Evolutionary conservation across 2,329 filamentous ascomycete species (phyloP).

Genomic region (Colletotrichum sp.): DNA sequence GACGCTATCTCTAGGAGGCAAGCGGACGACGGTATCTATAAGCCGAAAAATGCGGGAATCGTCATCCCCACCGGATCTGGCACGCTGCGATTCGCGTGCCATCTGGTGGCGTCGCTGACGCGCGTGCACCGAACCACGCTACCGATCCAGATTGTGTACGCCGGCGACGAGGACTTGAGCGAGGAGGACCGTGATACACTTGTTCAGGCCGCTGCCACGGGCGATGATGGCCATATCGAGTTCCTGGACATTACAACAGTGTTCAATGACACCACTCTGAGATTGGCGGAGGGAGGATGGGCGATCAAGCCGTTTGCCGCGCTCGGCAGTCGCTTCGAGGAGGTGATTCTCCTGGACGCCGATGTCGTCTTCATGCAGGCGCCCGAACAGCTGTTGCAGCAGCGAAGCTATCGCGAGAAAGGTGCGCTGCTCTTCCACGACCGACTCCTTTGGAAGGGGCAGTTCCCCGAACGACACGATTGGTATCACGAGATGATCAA

Average conservation of each 20-base stretch:
- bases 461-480: conserved; percentile 35
- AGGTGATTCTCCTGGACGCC: conserved; percentile 43
- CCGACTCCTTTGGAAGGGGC: conserved; percentile 41
- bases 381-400: conserved; percentile 35
- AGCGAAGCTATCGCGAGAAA: conserved; percentile 32
- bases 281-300: conserved; percentile 36
- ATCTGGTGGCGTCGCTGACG: conserved; percentile 36
- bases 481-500: conserved; percentile 43
- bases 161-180: conserved; percentile 36
- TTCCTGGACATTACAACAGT: conserved; percentile 37
- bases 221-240: conserved; percentile 19
- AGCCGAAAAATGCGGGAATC: conserved; percentile 31
- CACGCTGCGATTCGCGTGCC: conserved; percentile 37
- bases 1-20: neutral
- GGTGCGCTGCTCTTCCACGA: conserved; percentile 46
- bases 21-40: neutral
- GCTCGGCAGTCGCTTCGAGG: conserved; percentile 37
- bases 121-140: conserved; percentile 31
- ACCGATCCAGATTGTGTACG: conserved; percentile 41
- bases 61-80: conserved; percentile 38
- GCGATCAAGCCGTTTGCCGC: conserved; percentile 47
- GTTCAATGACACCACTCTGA: conserved; percentile 34
- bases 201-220: conserved; percentile 20
- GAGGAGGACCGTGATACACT: conserved; percentile 27
- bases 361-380: conserved; percentile 43